Evolutionary conservation across 2,329 filamentous ascomycete species (phyloP).

Genomic region (Zymoseptoria pseudotritici): DNA sequence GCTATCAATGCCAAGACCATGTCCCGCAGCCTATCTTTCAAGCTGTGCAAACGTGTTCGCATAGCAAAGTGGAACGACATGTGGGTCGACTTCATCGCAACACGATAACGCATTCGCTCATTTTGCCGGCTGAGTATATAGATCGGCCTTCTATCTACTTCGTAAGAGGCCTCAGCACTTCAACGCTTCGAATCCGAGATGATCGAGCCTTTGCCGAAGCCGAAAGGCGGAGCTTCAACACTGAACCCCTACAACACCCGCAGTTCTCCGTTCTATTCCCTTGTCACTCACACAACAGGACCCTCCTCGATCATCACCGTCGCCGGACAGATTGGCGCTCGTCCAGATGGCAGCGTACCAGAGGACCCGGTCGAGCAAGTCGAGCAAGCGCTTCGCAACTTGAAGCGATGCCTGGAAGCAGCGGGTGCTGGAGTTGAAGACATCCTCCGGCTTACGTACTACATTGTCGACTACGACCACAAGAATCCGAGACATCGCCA

Average conservation of each 20-base stretch:
- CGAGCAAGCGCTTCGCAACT: slow-evolving; percentile 17
- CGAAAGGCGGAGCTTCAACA: neutral
- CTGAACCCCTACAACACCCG: slow-evolving; percentile 11
- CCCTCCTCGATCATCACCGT: slow-evolving; percentile 13
- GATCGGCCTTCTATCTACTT: neutral
- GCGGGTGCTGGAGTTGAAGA: slow-evolving; percentile 19
- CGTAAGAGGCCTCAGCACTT: neutral
- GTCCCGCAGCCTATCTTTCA: neutral
- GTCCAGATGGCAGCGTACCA: slow-evolving; percentile 17
- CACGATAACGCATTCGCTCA: neutral
- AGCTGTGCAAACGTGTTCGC: neutral
- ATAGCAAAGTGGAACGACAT: neutral
- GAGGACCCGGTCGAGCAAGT: slow-evolving; percentile 18
- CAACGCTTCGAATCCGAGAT: neutral
- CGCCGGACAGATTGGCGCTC: slow-evolving; percentile 21
- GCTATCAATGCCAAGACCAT: neutral
- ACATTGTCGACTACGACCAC: slow-evolving; percentile 22
- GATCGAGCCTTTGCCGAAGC: neutral
- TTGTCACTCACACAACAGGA: slow-evolving; percentile 10
- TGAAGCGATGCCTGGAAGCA: slow-evolving; percentile 18
- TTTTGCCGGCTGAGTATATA: neutral
- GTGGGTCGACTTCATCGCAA: neutral
- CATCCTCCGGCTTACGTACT: slow-evolving; percentile 21
- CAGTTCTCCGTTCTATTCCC: slow-evolving; percentile 15
- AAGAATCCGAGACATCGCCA: slow-evolving; percentile 15